Conservation (phyloP, 2,329 filamentous ascomycete species). For the Colletotrichum limetticola region DNA sequence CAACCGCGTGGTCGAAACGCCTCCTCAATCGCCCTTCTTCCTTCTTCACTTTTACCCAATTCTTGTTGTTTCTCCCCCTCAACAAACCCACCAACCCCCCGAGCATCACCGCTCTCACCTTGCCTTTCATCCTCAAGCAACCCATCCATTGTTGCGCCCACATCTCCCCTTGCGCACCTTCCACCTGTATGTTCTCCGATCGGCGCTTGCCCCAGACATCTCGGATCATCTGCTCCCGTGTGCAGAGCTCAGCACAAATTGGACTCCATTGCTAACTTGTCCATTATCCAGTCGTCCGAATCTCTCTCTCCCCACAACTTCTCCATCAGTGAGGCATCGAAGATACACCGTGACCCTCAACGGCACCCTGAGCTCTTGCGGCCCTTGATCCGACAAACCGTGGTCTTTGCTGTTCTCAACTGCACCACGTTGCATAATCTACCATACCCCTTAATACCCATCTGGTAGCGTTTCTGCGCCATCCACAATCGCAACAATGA, state of each 20-base stretch:
- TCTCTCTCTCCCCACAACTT: neutral
- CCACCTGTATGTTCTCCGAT: conserved; percentile 21
- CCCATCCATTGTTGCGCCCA: conserved; percentile 22
- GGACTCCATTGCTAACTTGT: conserved; percentile 2
- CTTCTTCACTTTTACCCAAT: conserved; percentile 22
- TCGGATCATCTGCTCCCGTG: conserved; percentile 8
- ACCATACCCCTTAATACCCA: conserved; percentile 21
- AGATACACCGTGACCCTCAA: neutral
- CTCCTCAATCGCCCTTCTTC: conserved; percentile 34
- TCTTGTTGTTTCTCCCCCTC: neutral
- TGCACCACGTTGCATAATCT: conserved; percentile 1
- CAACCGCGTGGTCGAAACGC: conserved; percentile 33
- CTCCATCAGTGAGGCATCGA: conserved; percentile 6
- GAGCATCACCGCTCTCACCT: conserved; percentile 23
- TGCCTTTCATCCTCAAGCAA: conserved; percentile 35
- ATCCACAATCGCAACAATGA: conserved; percentile 35
- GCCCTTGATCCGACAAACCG: conserved; percentile 16
- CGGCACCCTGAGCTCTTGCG: conserved; percentile 14
- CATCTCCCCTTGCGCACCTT: conserved; percentile 17
- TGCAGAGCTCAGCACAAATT: conserved; percentile 7
- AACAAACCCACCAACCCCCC: conserved; percentile 1
- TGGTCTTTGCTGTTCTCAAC: conserved; percentile 3
- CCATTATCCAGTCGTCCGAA: neutral
- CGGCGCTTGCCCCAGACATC: conserved; percentile 3
- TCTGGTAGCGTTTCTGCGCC: neutral